Percentiles rank a stretch among this genome's conserved stretches.
Evolutionary conservation across 495 filamentous ascomycete genomes (phyloP).

Genomic region (Aspergillus sclerotioniger): DNA sequence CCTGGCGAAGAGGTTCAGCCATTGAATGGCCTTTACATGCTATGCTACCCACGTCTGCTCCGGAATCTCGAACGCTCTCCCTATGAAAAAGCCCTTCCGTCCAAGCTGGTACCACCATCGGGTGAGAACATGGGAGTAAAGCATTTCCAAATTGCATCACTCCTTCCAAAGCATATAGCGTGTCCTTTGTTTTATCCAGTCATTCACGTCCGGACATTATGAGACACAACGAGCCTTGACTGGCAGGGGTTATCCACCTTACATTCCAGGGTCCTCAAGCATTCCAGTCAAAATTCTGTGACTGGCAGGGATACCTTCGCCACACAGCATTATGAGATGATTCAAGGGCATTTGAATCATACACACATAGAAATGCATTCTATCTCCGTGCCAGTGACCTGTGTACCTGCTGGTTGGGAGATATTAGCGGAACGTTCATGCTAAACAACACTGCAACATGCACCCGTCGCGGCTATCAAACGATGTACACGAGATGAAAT

Average conservation of each 20-base stretch:
- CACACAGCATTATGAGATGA: background rate
- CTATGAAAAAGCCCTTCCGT: background rate
- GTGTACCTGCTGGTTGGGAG: background rate
- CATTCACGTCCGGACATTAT: background rate
- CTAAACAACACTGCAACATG: background rate
- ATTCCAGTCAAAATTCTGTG: background rate
- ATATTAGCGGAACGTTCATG: background rate
- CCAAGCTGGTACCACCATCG: background rate
- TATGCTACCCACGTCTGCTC: background rate
- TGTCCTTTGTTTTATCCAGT: background rate
- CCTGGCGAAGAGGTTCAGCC: background rate
- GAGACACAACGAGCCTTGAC: background rate
- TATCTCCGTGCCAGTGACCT: background rate
- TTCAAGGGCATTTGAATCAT: background rate
- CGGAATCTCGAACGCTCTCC: background rate
- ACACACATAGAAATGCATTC: background rate
- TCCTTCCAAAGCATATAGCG: background rate
- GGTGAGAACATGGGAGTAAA: background rate
- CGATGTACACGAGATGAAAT: background rate
- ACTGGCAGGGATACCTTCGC: background rate
- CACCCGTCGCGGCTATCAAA: background rate
- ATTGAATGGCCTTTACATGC: background rate
- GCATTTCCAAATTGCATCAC: background rate
- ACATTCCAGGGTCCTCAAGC: conserved; percentile 1
- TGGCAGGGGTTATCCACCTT: background rate